Base-by-base conservation (phyloP, 306 rosid species). In the Cucumis melo region DNA sequence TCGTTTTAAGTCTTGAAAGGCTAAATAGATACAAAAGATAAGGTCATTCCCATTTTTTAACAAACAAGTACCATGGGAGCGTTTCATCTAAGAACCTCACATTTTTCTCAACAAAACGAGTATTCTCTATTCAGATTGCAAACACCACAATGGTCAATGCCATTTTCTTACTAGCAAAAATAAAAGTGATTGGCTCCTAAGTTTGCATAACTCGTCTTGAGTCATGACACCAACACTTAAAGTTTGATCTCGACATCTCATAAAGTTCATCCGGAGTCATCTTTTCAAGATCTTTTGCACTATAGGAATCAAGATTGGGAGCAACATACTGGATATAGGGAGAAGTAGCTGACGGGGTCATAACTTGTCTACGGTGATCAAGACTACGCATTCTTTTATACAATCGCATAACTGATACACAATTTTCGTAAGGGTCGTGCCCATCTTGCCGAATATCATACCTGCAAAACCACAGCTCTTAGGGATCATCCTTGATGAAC, bases 191-290 rank as follows among this genome's bases (percentile, higher is more conserved):
- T 7, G 5, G 38, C 27, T 46, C 38, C 46, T 56, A 60, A 46
- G 41, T 63, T 59, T 70, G 78, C 61, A 75, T 53, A 50, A 54
- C 76, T 65, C 77, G 79, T 72, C 71, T 82, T 62, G 81, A 79
- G 82, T 92, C 98, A 82, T 87, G 84, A 83, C 98, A 92, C 98
- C 98, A 92, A 70, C 98, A 92, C 79, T 39, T 84, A 44, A 87
- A 90, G 76, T 85, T 88, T 44, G 93, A 75, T 73, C 27, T 82
- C 12, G 96, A 92, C 53, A 87, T 46, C 77, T 84, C 89, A 79
- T 80, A 89, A 12, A 92, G 94, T 81, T 85, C 86, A 72, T 89
- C 87, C 2, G 88, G 86, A 12, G 92, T 82, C 86, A 81, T 86
- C 77, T 86, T 80, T 73, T 83, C 89, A 23, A 87, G 77, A 56